phyloP scores from a whole-genome alignment of 1,284 basidiomycete species.

The Austroboletus niveus region DNA sequence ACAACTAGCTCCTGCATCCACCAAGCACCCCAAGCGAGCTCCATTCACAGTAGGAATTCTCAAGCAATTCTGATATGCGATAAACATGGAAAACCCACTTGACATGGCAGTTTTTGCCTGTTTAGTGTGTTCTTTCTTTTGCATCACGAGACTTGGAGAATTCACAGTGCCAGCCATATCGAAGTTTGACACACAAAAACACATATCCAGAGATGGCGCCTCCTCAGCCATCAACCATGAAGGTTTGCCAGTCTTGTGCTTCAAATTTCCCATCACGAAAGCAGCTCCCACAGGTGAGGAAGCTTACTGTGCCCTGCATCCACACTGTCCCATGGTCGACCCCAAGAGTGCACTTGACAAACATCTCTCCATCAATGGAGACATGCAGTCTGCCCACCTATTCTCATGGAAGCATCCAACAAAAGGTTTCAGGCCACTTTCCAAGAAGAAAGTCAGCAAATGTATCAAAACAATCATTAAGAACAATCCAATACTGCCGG shows the following conservation, averaged over 20 bases:
- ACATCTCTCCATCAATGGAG: not conserved
- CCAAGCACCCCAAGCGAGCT: not conserved
- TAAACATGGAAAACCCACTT: slow-evolving; percentile 21
- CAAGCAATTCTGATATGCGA: not conserved
- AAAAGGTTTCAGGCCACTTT: not conserved
- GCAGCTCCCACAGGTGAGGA: not conserved
- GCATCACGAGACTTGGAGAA: slow-evolving; percentile 22
- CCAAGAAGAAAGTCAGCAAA: not conserved
- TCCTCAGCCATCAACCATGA: not conserved
- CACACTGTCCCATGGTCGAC: not conserved
- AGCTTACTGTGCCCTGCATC: not conserved
- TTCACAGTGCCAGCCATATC: not conserved
- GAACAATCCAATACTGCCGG: not conserved
- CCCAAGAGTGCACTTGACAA: not conserved
- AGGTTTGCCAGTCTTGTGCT: not conserved
- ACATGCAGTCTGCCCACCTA: not conserved
- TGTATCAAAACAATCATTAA: not conserved
- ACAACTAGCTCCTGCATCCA: not conserved
- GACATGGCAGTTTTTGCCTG: slow-evolving; percentile 37
- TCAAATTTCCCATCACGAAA: not conserved
- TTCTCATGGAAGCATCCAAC: not conserved
- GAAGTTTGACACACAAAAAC: not conserved
- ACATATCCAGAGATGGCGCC: not conserved
- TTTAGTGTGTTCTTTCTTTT: slow-evolving; percentile 35
- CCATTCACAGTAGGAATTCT: not conserved